Conservation (phyloP, 768 basidiomycete species). For the Lentinus brumalis region DNA sequence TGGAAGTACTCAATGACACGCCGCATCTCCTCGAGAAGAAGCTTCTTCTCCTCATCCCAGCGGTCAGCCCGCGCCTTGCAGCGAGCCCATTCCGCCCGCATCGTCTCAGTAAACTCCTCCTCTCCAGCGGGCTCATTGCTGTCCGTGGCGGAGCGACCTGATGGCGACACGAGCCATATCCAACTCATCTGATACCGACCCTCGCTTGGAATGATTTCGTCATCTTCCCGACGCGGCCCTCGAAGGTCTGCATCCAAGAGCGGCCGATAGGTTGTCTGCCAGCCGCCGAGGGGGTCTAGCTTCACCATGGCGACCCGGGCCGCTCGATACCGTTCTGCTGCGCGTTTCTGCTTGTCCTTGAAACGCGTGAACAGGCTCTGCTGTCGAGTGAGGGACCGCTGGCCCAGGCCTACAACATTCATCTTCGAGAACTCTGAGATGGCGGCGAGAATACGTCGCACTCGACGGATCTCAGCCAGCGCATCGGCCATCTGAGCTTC, state of each 20-base stretch:
- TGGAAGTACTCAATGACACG: constrained; percentile 21
- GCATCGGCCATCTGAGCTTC: constrained; percentile 16
- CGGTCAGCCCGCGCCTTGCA: constrained; percentile 4
- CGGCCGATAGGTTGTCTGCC: not conserved
- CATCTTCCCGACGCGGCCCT: not conserved
- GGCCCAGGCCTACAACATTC: constrained; percentile 11
- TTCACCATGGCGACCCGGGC: not conserved
- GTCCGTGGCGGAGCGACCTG: too few species aligned
- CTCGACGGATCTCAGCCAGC: constrained; percentile 11
- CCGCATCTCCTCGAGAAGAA: constrained; percentile 32
- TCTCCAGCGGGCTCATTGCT: not conserved
- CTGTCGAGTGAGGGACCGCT: not conserved
- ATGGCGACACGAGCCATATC: constrained; percentile 12
- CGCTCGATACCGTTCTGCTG: not conserved
- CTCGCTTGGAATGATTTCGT: constrained; percentile 2
- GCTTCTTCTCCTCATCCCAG: constrained; percentile 16
- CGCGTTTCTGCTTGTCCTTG: not conserved
- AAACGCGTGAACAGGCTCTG: not conserved
- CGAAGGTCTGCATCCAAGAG: not conserved
- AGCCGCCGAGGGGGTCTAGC: not conserved
- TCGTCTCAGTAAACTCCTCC: not conserved
- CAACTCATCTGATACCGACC: constrained; percentile 13
- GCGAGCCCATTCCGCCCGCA: constrained; percentile 1
- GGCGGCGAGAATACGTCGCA: not conserved
- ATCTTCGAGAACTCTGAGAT: constrained; percentile 6